These are phyloP conservation scores for Staphylotrichum longicolle DNA, from an alignment of 495 filamentous ascomycete genomes.

Conservation along the genomic window DNA sequence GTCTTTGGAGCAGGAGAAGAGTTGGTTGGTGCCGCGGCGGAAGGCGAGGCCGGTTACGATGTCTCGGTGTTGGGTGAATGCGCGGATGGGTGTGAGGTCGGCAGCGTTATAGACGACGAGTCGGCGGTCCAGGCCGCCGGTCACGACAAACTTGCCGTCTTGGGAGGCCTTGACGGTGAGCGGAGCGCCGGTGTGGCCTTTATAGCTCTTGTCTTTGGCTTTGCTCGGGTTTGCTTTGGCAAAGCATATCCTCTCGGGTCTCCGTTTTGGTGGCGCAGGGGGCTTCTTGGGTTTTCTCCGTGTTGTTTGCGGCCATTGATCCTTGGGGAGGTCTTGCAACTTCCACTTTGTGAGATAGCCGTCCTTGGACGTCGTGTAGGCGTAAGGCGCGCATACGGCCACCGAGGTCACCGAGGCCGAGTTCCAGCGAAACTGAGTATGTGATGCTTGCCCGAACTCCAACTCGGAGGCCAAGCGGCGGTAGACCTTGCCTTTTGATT, in stretches of 20 bases:
- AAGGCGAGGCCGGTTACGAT: conserved; percentile 82
- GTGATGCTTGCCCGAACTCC: conserved; percentile 57
- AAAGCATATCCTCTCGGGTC: conserved; percentile 68
- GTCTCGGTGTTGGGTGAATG: conserved; percentile 90
- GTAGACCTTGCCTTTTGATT: conserved; percentile 87
- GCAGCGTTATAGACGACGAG: conserved; percentile 84
- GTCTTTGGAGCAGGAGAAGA: conserved; percentile 85
- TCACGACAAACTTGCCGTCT: conserved; percentile 86
- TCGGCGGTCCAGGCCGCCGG: conserved; percentile 77
- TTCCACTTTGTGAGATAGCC: conserved; percentile 83
- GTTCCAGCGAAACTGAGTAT: conserved; percentile 72
- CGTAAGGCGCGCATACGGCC: conserved; percentile 71
- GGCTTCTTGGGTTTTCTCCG: conserved; percentile 60
- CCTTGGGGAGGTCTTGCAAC: conserved; percentile 56
- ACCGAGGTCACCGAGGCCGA: conserved; percentile 75
- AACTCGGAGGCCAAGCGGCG: conserved; percentile 69
- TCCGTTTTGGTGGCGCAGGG: conserved; percentile 61
- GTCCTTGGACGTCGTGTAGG: conserved; percentile 87
- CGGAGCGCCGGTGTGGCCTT: conserved; percentile 75
- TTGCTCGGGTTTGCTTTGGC: conserved; percentile 63
- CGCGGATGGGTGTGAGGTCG: conserved; percentile 69
- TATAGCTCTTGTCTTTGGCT: conserved; percentile 58
- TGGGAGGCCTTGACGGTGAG: conserved; percentile 80
- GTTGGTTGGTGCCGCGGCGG: conserved; percentile 82
- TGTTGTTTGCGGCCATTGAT: conserved; percentile 53